phyloP scores from a whole-genome alignment of 1,284 basidiomycete genomes.

The Cryptococcus floricola region DNA sequence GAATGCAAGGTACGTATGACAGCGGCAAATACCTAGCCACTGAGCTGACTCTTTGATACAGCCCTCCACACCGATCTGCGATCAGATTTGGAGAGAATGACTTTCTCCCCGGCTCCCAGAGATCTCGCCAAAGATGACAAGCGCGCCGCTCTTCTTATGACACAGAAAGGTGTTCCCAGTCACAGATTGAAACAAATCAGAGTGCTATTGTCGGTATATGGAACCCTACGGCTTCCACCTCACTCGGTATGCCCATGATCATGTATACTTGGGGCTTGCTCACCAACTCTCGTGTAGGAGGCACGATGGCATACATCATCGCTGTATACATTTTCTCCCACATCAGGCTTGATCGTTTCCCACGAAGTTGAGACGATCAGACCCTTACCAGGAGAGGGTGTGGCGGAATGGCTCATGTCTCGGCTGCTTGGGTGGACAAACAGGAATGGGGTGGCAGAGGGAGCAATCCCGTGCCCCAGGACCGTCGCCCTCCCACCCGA shows the following conservation, averaged over 20 bases:
- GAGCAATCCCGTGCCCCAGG: constrained; percentile 23
- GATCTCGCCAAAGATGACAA: constrained; percentile 5
- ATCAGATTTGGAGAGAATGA: constrained; percentile 40
- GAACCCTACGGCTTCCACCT: constrained; percentile 40
- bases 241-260: constrained; percentile 27
- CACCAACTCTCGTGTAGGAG: constrained; percentile 14
- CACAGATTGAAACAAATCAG: constrained; percentile 44
- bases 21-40: not conserved
- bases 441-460: constrained; percentile 12
- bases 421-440: constrained; percentile 38
- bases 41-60: constrained; percentile 14
- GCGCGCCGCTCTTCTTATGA: constrained; percentile 10
- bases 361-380: constrained; percentile 50
- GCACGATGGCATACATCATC: constrained; percentile 46
- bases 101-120: constrained; percentile 28
- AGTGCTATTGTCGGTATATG: constrained; percentile 37
- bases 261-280: not conserved
- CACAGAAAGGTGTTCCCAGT: constrained; percentile 18
- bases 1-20: constrained; percentile 43
- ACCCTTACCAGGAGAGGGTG: constrained; percentile 48
- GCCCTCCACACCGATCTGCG: constrained; percentile 44
- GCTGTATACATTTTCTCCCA: constrained; percentile 49
- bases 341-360: constrained; percentile 42
- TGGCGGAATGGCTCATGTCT: constrained; percentile 44
- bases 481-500: constrained; percentile 12